phyloP scores from a whole-genome alignment of 2,329 filamentous ascomycete genomes.

The Bipolaris bicolor region DNA sequence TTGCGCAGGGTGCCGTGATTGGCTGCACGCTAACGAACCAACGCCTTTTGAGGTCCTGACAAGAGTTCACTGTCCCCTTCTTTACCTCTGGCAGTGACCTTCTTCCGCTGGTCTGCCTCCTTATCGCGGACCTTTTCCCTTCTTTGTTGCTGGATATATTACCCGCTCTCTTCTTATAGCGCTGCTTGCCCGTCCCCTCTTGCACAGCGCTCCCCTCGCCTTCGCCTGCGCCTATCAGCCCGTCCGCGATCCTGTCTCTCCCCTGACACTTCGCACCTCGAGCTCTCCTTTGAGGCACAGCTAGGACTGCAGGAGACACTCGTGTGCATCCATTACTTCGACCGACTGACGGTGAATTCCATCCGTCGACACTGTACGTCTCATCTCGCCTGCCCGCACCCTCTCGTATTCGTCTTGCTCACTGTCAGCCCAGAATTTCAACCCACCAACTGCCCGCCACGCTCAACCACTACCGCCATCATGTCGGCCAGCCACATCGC shows the following conservation, averaged over 20 bases:
- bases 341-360: background rate
- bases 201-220: slow-evolving; percentile 18
- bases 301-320: slow-evolving; percentile 40
- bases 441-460: slow-evolving; percentile 1
- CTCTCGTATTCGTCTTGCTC: slow-evolving; percentile 1
- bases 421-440: slow-evolving; percentile 12
- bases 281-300: slow-evolving; percentile 42
- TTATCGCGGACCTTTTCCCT: slow-evolving; percentile 22
- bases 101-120: slow-evolving; percentile 13
- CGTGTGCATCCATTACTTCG: slow-evolving; percentile 19
- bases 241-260: slow-evolving; percentile 16
- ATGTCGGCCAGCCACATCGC: slow-evolving; percentile 58
- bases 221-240: slow-evolving; percentile 27
- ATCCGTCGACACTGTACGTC: slow-evolving; percentile 16
- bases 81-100: slow-evolving; percentile 20
- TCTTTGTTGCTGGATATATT: slow-evolving; percentile 33
- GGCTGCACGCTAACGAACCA: slow-evolving; percentile 21
- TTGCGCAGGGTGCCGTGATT: slow-evolving; percentile 26
- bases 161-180: slow-evolving; percentile 28
- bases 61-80: slow-evolving; percentile 5
- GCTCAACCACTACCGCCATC: slow-evolving; percentile 21
- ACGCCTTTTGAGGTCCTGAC: slow-evolving; percentile 16
- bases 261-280: slow-evolving; percentile 26
- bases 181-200: slow-evolving; percentile 18
- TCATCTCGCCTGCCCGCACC: background rate